Evolutionary conservation across 2,329 filamentous ascomycete species (phyloP), one percentile per base, ranked within the genome.

Genomic region (Microsporum canis): DNA sequence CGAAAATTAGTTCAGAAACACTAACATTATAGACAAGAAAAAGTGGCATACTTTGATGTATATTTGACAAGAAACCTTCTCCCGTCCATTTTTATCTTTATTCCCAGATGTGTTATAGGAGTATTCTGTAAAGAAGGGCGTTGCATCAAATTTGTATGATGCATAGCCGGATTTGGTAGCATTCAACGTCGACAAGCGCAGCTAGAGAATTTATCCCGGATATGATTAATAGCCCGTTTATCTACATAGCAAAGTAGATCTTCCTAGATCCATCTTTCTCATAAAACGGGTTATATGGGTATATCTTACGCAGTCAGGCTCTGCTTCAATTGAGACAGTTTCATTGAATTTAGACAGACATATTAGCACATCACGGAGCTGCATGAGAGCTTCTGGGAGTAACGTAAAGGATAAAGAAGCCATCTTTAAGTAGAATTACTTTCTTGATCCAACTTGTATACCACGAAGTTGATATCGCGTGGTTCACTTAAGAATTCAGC

Each of bases 261-360:
- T 29, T 8, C 8, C 5, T 27, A 31, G 38, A 58, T n/a, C 1
- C 31, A 27, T 43, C 5, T 7, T 8, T 58, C 14, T 36, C 31
- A 36, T 14, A n/a, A 12, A 34, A 36, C 5, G 1, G 8, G 12
- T 59, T 41, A 58, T 36, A 31, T 8, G 17, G 36, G 33, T 55
- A 23, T n/a, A 36, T 34, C 71, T 70, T 75, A 84, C 84, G 71
- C 79, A 77, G 63, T 84, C 80, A 64, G 76, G 75, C 67, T 80
- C 78, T 39, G 83, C 84, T 71, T 87, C 84, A 60, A 87, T 77
- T 27, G 81, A 81, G 12, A 86, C 82, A 2, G 77, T 78, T 65
- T 87, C 84, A 69, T 80, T 82, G 72, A 86, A 86, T 70, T 84
- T 86, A 60, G 80, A 76, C 1, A 87, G 76, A 67, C 84, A 87